These are phyloP conservation scores for Penicillium sp. DNA, from an alignment of 2,329 filamentous ascomycete genomes.

Conservation along the genomic window DNA sequence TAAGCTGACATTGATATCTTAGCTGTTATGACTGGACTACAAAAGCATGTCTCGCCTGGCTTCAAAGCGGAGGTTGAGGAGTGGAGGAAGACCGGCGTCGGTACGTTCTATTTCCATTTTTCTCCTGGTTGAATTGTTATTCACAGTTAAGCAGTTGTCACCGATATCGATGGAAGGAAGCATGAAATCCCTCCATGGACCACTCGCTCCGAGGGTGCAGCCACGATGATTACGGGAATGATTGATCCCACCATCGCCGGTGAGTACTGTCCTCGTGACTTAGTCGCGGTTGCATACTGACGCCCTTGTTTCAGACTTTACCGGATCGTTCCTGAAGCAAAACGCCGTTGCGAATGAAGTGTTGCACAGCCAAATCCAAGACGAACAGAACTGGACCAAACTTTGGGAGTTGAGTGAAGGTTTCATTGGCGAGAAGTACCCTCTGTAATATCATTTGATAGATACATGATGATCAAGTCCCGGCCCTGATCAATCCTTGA, in stretches of 20 bases:
- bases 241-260: constrained; percentile 21
- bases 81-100: constrained; percentile 3
- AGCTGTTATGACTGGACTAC: constrained; percentile 13
- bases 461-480: neutral
- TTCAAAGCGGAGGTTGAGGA: constrained; percentile 7
- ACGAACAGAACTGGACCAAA: constrained; percentile 20
- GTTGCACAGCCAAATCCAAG: constrained; percentile 23
- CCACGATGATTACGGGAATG: constrained; percentile 23
- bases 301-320: neutral
- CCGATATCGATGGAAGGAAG: constrained; percentile 17
- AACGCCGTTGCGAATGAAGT: constrained; percentile 21
- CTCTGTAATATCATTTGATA: neutral
- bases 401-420: constrained; percentile 32
- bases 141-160: neutral
- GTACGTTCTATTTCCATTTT: neutral
- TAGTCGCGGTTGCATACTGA: neutral
- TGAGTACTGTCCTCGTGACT: neutral
- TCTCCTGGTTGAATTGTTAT: neutral
- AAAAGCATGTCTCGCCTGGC: constrained; percentile 9
- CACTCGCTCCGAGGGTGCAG: constrained; percentile 19
- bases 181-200: constrained; percentile 15
- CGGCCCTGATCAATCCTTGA: neutral
- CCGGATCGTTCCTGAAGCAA: constrained; percentile 15
- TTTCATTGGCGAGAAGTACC: constrained; percentile 27
- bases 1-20: neutral